Base-by-base conservation (phyloP, 163 green algal genomes). In the Chlamydomonas reinhardtii region DNA sequence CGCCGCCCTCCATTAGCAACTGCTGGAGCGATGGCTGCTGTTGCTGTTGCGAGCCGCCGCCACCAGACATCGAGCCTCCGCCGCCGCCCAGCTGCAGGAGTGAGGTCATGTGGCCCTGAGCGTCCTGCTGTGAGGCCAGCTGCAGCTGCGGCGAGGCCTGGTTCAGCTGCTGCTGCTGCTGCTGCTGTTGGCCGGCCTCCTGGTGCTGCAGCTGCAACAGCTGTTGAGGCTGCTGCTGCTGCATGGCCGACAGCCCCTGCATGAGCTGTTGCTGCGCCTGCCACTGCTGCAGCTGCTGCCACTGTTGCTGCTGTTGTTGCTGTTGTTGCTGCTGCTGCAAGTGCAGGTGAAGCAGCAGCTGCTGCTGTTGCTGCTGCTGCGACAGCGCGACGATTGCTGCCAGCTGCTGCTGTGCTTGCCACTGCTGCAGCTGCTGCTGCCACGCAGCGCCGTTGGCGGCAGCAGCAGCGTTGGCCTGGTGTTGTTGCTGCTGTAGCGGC, bases 381-480 rank as follows among this genome's bases (percentile, higher is more conserved):
- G 79, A 54, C 20, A 85, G 31, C 31, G 69, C 79, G 54, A 64
- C 34, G 2, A 85, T 56, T 4, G 79, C 79, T 0, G 68, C 79
- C 16, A 85, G 79, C 69, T 85, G 79, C 54, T 85, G 79, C 48
- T 85, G 79, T 68, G 68, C 68, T 27, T 85, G 79, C 79, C 69
- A 77, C 79, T 85, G 79, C 69, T 85, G 79, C 24, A 62, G 48
- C 78, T 71, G 68, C 66, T 73, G 66, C 54, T 84, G 76, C 64
- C 39, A 75, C 16, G 27, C 43, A 27, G 61, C 66, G 62, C 39
- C 29, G 27, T 29, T 37, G 54, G 69, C 52, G 0, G 69, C 32
- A 39, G 69, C 54, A 15, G 52, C n/a, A 32, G 22, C 34, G 1
- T 15, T 34, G 34, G 65, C 20, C 35, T 34, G 27, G 34, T 84